A percentile compares a stretch with the other conserved stretches of the same genome.
phyloP scores from a whole-genome alignment of 176 grass and related monocot species.

The Oryza officinalis region DNA sequence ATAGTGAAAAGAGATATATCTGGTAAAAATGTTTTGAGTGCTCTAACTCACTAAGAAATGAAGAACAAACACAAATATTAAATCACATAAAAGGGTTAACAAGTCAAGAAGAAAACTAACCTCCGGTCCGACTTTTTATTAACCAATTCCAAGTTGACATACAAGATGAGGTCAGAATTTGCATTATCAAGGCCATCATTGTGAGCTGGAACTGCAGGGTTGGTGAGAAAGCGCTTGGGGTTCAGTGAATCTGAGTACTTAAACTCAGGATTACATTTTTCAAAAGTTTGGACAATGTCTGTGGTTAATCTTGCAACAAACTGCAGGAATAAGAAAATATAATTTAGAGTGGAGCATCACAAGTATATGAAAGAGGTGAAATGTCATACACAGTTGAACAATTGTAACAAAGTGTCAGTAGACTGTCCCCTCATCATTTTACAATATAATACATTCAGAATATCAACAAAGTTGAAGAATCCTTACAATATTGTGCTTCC shows the following conservation, averaged over 20 bases:
- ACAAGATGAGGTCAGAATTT: slow-evolving; percentile 91
- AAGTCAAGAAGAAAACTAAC: slow-evolving; percentile 52
- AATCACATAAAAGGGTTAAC: slow-evolving; percentile 7
- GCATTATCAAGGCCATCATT: slow-evolving; percentile 91
- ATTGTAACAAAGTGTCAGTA: slow-evolving; percentile 5
- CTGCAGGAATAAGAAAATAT: slow-evolving; percentile 53
- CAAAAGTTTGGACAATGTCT: slow-evolving; percentile 74
- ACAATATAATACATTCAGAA: neutral
- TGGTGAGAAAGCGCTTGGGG: slow-evolving; percentile 82
- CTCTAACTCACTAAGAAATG: neutral
- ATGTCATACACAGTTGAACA: slow-evolving; percentile 29
- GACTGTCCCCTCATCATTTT: neutral
- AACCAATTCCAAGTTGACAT: slow-evolving; percentile 83
- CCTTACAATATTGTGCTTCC: neutral
- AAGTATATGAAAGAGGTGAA: slow-evolving; percentile 15
- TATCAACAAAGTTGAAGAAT: slow-evolving; percentile 17
- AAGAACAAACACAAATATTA: neutral
- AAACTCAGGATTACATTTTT: slow-evolving; percentile 77
- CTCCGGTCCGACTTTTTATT: slow-evolving; percentile 63
- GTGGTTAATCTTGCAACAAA: slow-evolving; percentile 80
- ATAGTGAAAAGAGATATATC: neutral
- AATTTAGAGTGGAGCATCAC: slow-evolving; percentile 37
- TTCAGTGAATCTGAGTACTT: slow-evolving; percentile 81
- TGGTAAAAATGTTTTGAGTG: slow-evolving; percentile 6
- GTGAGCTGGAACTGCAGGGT: slow-evolving; percentile 68